Conservation (phyloP, 1,284 basidiomycete species). For the Farysia itapuensis region DNA sequence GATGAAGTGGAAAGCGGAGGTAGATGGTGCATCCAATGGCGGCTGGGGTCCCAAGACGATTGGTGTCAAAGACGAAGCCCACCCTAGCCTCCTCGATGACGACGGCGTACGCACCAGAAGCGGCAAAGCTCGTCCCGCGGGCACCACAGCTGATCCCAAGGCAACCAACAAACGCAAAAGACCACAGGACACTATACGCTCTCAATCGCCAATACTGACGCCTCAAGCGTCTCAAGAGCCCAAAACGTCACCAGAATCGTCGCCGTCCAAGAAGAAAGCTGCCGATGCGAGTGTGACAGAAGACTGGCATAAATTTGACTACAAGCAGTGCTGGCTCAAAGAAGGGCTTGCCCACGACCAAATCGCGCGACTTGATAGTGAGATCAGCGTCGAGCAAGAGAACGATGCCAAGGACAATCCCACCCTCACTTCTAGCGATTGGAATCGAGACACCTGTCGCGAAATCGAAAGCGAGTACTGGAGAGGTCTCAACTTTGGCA, state of each 20-base stretch:
- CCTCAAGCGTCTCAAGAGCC: conserved; percentile 1
- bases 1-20: conserved; percentile 50
- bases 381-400: neutral
- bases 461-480: conserved; percentile 88
- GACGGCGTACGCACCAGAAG: conserved; percentile 51
- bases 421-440: conserved; percentile 25
- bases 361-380: conserved; percentile 2
- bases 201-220: conserved; percentile 8
- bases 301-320: conserved; percentile 55
- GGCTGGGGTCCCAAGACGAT: conserved; percentile 36
- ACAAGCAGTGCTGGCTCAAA: conserved; percentile 43
- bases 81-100: conserved; percentile 26
- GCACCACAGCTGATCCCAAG: conserved; percentile 1
- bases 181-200: conserved; percentile 2
- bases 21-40: conserved; percentile 37
- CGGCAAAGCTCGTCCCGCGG: conserved; percentile 25
- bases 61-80: conserved; percentile 15
- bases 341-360: conserved; percentile 44
- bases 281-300: conserved; percentile 40
- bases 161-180: conserved; percentile 16
- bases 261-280: conserved; percentile 29
- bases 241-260: conserved; percentile 9
- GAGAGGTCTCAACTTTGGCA: conserved; percentile 84
- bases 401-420: neutral
- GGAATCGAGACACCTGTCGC: conserved; percentile 66